Percentiles rank a stretch among this genome's conserved stretches.
Evolutionary conservation across 352 stramenopile species (phyloP).

Genomic region (Phytophthora sojae): DNA sequence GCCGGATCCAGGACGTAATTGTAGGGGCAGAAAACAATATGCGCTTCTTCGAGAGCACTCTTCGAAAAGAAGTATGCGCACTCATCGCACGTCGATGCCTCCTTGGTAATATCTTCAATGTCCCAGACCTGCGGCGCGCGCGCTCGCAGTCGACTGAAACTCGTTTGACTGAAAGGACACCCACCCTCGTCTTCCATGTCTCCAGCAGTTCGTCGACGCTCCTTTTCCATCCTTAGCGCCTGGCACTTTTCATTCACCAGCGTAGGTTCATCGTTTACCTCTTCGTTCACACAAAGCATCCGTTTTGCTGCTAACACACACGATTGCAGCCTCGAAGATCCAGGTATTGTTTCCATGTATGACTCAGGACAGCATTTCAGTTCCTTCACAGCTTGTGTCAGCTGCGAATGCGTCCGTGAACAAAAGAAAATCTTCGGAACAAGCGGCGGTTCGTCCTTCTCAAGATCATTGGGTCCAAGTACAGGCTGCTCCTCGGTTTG

Average conservation of each 20-base stretch:
- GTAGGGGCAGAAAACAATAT: conserved; percentile 88
- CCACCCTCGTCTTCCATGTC: conserved; percentile 42
- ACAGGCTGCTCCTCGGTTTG: conserved; percentile 7
- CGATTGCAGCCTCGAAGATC: conserved; percentile 61
- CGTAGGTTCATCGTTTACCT: conserved; percentile 59
- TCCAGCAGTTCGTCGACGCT: conserved; percentile 14
- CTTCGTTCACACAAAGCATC: conserved; percentile 76
- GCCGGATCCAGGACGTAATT: conserved; percentile 86
- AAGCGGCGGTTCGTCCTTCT: conserved; percentile 35
- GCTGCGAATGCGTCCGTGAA: conserved; percentile 84
- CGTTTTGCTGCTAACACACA: conserved; percentile 78
- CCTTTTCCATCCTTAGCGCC: conserved; percentile 38
- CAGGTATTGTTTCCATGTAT: conserved; percentile 48
- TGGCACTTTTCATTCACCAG: conserved; percentile 79
- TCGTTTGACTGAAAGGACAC: conserved; percentile 68
- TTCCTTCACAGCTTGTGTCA: conserved; percentile 80
- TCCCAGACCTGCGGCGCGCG: conserved; percentile 73
- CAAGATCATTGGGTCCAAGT: conserved; percentile 6
- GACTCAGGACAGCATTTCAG: conserved; percentile 72
- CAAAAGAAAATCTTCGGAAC: conserved; percentile 77
- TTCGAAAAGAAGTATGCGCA: conserved; percentile 81
- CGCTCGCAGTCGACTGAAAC: conserved; percentile 35
- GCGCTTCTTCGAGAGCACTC: conserved; percentile 52
- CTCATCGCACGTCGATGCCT: conserved; percentile 66
- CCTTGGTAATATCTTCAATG: conserved; percentile 74